These are phyloP conservation scores for Fusarium sp. DNA, from an alignment of 2,329 filamentous ascomycete genomes.

Conservation along the genomic window DNA sequence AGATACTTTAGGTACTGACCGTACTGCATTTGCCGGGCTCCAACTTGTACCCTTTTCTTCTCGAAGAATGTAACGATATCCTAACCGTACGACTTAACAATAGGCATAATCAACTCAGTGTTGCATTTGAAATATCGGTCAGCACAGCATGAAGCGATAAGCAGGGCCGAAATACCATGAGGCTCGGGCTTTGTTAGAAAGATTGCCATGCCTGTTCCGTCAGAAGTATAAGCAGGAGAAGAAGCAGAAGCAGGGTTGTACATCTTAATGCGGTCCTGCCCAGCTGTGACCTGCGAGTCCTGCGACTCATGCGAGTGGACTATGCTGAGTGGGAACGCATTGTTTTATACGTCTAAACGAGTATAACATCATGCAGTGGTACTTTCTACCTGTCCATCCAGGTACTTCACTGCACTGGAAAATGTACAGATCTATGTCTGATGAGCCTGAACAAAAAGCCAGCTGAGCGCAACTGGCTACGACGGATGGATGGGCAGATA, in stretches of 20 bases:
- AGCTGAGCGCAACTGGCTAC: constrained; percentile 37
- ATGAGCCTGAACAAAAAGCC: constrained; percentile 19
- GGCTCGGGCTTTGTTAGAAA: constrained; percentile 6
- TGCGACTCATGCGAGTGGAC: constrained; percentile 33
- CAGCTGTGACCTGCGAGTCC: constrained; percentile 6
- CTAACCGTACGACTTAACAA: constrained; percentile 34
- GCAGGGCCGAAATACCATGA: constrained; percentile 23
- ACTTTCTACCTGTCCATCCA: constrained; percentile 18
- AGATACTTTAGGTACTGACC: not conserved
- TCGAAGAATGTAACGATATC: constrained; percentile 32
- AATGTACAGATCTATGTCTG: constrained; percentile 4
- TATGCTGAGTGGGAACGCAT: constrained; percentile 33
- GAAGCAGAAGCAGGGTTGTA: constrained; percentile 19
- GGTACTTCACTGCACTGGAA: constrained; percentile 1
- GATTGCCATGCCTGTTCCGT: constrained; percentile 27
- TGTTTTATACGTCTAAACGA: constrained; percentile 22
- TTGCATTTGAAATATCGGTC: constrained; percentile 39
- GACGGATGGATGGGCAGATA: constrained; percentile 36
- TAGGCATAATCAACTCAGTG: constrained; percentile 34
- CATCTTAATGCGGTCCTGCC: constrained; percentile 28
- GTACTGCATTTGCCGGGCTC: constrained; percentile 11
- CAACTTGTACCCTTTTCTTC: constrained; percentile 28
- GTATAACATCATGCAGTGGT: constrained; percentile 10
- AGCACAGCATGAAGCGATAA: constrained; percentile 25
- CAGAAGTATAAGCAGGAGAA: constrained; percentile 20